Base-by-base conservation (phyloP, 345 rosid species). In the Litchi chinensis region DNA sequence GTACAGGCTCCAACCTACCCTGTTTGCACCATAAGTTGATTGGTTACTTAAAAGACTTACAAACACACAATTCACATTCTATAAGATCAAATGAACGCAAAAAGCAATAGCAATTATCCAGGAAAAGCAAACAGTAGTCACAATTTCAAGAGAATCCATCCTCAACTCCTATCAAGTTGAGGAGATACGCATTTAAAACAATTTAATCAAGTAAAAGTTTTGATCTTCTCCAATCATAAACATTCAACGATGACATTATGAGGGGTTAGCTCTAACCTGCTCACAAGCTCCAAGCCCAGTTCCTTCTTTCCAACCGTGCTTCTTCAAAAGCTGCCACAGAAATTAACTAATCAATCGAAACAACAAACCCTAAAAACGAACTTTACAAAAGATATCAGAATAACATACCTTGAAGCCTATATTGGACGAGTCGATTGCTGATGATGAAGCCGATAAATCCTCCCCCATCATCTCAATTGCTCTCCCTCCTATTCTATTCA, bases 281-380 rank as follows among this genome's bases (percentile, higher is more conserved):
- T 95, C 90, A 70, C 85, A 83, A 73, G 86, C 19, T 74, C 98
- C 98, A 77, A 95, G 94, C 82, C 98, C 97, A 39, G 90, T 87
- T 71, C 98, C 98, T 90, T 93, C 98, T 83, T 90, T 93, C 98
- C 98, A 95, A 19, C 98, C 98, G 77, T 93, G 97, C 90, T 93
- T 95, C 91, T 91, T 93, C 76, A 93, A 83, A 37, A 95, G 93
- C 98, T 93, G 88, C 79, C 75, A 75, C 48, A 48, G 32, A 6
- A n/a, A 73, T 44, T 22, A n/a, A n/a, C n/a, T n/a, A 15, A 18
- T 22, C 22, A 16, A 41, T 11, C 10, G 5, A 46, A 11, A 50
- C 32, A n/a, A 59, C 4, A 24, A 37, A 64, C 32, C 26, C 71
- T 19, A 5, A 8, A 19, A 65, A 13, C 28, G 50, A 9, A 13